Percentiles rank a stretch among this genome's conserved stretches.
These are phyloP conservation scores for Erodium moschatum DNA, from an alignment of 441 rosid genomes.

Conservation along the genomic window DNA sequence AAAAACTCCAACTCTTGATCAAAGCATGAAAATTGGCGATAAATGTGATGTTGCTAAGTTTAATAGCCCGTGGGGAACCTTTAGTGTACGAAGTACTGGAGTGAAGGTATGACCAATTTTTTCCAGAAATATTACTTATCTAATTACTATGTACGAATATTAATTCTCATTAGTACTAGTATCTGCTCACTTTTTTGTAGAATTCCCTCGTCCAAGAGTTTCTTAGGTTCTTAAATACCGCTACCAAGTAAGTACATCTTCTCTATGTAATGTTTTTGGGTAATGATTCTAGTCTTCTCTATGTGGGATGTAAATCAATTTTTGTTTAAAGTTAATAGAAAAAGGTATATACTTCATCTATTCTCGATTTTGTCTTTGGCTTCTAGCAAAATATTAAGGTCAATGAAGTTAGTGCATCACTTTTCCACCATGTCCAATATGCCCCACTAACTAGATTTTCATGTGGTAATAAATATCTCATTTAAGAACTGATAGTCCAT, in stretches of 20 bases:
- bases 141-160: not conserved
- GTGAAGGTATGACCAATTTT: conserved; percentile 35
- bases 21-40: conserved; percentile 18
- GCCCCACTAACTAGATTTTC: too few relatives aligned
- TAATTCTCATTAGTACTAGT: conserved; percentile 2
- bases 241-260: conserved; percentile 44
- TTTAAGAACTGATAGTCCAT: not conserved
- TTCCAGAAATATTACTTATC: not conserved
- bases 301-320: not conserved
- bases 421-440: too few relatives aligned
- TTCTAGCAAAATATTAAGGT: not conserved
- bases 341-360: not conserved
- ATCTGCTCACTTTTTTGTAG: conserved; percentile 31
- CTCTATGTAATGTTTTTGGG: not conserved
- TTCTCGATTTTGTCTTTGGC: not conserved
- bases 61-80: conserved; percentile 40
- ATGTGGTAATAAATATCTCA: too few relatives aligned
- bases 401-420: too few relatives aligned
- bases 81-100: conserved; percentile 32
- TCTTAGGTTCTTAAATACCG: conserved; percentile 50
- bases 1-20: conserved; percentile 35
- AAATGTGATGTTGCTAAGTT: conserved; percentile 10
- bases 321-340: not conserved
- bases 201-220: conserved; percentile 48
- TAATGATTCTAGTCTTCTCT: not conserved